Base-by-base conservation (phyloP, 192 early-diverging fungal genomes). In the Coemansia pectinata region DNA sequence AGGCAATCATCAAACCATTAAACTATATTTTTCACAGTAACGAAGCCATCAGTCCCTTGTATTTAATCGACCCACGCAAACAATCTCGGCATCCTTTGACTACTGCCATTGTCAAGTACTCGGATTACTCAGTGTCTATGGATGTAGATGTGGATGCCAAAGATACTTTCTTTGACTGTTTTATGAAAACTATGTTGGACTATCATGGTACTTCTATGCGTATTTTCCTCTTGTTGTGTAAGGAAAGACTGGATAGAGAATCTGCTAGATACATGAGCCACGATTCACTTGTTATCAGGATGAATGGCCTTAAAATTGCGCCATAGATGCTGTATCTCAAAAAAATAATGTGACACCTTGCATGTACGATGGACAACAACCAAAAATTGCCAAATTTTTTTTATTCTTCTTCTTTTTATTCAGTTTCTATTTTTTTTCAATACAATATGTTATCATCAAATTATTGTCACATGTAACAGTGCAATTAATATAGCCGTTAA, bases 141-240 rank as follows among this genome's bases (percentile, higher is more conserved):
- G 19, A 23, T 55, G 23, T 55, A 8, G 53, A 55, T 29, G 12
- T 0, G 0, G 53, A 5, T 0, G 21, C 19, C 3, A 23, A 29
- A 40, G 63, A 44, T 29, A 63, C 62, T n/a, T 81, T 81, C 47
- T 76, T 81, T 9, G 79, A 81, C 17, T 71, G 62, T 41, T 81
- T 81, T 12, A 76, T 81, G 70, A 71, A 73, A n/a, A 42, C 67
- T 14, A 81, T 81, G 79, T 10, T 81, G 11, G 38, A 45, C 0
- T 62, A 73, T 27, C 79, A 81, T 31, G 79, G 79, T 1, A 14
- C 41, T 8, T 41, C 61, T 1, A 81, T 81, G 79, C 27, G 69
- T 34, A 59, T 65, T 10, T 81, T 81, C 41, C 45, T 81, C 27
- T 33, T 58, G 3, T 11, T 76, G 23, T 76, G 74, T 69, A 70